Conservation (phyloP, 2,329 filamentous ascomycete genomes). For the Magnaporthales sp. region DNA sequence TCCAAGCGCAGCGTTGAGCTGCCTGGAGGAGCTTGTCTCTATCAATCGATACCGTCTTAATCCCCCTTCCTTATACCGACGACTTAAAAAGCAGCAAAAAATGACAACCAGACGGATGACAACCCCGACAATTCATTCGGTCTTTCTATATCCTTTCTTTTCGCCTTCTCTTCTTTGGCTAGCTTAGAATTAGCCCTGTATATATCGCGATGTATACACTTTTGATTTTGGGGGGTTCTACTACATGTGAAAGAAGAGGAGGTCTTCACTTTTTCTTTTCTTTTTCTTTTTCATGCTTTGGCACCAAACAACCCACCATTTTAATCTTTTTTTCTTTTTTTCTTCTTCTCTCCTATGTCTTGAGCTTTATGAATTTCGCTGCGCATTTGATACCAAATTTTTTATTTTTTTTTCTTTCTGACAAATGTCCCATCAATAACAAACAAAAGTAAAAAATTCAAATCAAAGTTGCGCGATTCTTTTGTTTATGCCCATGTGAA, state of each 20-base stretch:
- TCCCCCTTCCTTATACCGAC: background rate
- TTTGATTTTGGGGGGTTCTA: background rate
- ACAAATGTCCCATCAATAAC: background rate
- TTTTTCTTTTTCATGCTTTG: background rate
- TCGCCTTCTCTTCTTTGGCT: slow-evolving; percentile 3
- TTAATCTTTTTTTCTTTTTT: background rate
- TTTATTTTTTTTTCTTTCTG: background rate
- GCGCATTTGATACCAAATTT: background rate
- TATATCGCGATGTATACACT: slow-evolving; percentile 4
- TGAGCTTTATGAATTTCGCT: background rate
- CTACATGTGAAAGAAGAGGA: background rate
- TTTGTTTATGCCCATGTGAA: too few species aligned
- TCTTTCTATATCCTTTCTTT: background rate
- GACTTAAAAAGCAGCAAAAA: background rate
- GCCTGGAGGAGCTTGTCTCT: background rate
- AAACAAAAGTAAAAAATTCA: too few species aligned
- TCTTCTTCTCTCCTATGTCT: background rate
- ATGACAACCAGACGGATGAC: background rate
- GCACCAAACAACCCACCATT: background rate
- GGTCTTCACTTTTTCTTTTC: background rate
- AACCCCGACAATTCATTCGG: background rate
- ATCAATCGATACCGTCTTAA: background rate
- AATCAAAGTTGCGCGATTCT: too few species aligned
- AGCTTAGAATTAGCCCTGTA: slow-evolving; percentile 3
- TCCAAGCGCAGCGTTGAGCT: background rate